Base-by-base conservation (phyloP, 495 filamentous ascomycete species). In the Articulospora tetracladia region DNA sequence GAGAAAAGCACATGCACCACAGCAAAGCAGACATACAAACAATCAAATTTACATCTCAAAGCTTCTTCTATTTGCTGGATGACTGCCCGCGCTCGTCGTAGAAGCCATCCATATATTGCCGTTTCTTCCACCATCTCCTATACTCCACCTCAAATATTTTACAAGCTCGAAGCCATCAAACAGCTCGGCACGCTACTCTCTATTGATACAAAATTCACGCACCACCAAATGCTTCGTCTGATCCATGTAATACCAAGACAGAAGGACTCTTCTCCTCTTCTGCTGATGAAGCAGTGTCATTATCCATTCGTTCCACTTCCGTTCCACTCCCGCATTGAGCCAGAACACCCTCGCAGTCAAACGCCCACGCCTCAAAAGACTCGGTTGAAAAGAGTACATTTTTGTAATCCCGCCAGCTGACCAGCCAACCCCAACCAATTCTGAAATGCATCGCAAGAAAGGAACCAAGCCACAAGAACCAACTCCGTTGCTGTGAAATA, bases 311-410 rank as follows among this genome's bases (percentile, higher is more conserved):
- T 52, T 22, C 36, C 25, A 24, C 15, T n/a, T n/a, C n/a, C 19
- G 25, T 57, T 22, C 34, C 24, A n/a, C 27, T 25, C 44, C 7
- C 10, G 39, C 15, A n/a, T 11, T 44, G 10, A 24, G n/a, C 26
- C 2, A 15, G 22, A 55, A 55, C 28, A 36, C 51, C 28, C 19
- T 32, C 34, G 19, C 13, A 26, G 55, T 49, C 19, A 44, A 63
- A 67, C 61, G 49, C 39, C 39, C 39, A 32, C 30, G 30, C 65
- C 61, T 24, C 51, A 48, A 60, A 65, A 46, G 57, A 60, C 59
- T 65, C 66, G 62, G 62, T 65, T 68, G 62, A 68, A 68, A 44
- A 65, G 66, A 68, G 66, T 65, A 65, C 59, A 62, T 65, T 68
- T 64, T 63, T 63, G 41, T 58, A 50, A 19, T 30, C 48, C 24